A percentile compares a stretch with the other conserved stretches of the same genome.
phyloP scores from a whole-genome alignment of 2,329 filamentous ascomycete genomes.

The Biscogniauxia marginata region DNA sequence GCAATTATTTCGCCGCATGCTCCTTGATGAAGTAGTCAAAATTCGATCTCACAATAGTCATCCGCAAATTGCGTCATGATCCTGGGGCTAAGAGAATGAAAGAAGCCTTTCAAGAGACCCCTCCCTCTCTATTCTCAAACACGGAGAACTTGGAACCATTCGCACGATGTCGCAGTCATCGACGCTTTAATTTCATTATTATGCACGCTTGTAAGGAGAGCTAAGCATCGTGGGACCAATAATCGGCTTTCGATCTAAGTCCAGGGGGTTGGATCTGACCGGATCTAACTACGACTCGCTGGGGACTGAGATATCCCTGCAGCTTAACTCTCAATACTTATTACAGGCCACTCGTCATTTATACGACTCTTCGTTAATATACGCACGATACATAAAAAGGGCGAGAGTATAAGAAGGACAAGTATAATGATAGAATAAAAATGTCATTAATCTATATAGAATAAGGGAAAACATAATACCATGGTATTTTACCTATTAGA shows the following conservation, averaged over 20 bases:
- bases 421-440: too few relatives aligned
- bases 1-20: not conserved
- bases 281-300: not conserved
- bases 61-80: too few relatives aligned
- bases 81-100: not conserved
- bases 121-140: slow-evolving; percentile 2
- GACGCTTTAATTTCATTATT: not conserved
- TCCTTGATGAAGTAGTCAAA: not conserved
- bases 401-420: too few relatives aligned
- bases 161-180: not conserved
- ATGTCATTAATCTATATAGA: too few relatives aligned
- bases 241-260: not conserved
- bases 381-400: too few relatives aligned
- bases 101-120: not conserved
- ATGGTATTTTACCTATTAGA: too few relatives aligned
- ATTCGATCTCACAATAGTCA: not conserved
- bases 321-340: not conserved
- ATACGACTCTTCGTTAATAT: too few relatives aligned
- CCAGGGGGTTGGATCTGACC: not conserved
- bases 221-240: not conserved
- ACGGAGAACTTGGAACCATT: slow-evolving; percentile 1
- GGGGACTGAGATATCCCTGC: not conserved
- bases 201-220: not conserved
- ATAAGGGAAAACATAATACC: too few relatives aligned
- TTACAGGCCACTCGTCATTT: too few relatives aligned